Base-by-base conservation (phyloP, 495 filamentous ascomycete species). In the Chaetomium fimeti region DNA sequence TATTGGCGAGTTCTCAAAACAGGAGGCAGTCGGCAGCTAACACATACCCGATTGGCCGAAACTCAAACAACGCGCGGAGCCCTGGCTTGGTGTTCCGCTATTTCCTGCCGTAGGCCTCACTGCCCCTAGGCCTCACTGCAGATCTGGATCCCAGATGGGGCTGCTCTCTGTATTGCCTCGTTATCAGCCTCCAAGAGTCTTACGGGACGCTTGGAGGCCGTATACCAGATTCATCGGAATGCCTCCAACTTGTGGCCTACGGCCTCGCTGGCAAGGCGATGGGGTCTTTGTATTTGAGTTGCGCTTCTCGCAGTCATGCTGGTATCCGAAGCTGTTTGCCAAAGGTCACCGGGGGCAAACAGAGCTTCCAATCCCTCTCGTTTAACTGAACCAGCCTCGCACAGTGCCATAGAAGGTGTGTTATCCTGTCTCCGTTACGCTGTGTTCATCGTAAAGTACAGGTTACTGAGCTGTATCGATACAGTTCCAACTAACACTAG, bases 41-140 rank as follows among this genome's bases (percentile, higher is more conserved):
- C 28, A 25, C 28, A 32, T 29, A 7, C 18, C 52, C 20, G 25
- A 54, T 54, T 54, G 52, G 52, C 3, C 18, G 13, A 36, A 9
- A 3, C n/a, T 27, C 1, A 32, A 32, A 20, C 45, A 49, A 24
- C 20, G 18, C n/a, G 27, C 27, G n/a, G 27, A n/a, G 25, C 27
- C 16, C 52, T 36, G 52, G 52, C 32, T 20, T 32, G 27, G 27
- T n/a, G 5, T 36, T 25, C 52, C 22, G 22, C 48, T 25, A 8
- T 27, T 27, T 52, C 28, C 52, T 54, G 55, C 55, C 18, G 55
- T 57, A 12, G 55, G 55, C 55, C 55, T 45, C 40, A 53, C 8
- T 1, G 25, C 47, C 2, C 42, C 61, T 1, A 20, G 55, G 55
- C 36, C 55, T 57, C 55, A 24, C 27, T 57, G 55, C 55, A 57